These are phyloP conservation scores for Aureoboletus auriporus DNA, from an alignment of 768 basidiomycete species.

Conservation along the genomic window DNA sequence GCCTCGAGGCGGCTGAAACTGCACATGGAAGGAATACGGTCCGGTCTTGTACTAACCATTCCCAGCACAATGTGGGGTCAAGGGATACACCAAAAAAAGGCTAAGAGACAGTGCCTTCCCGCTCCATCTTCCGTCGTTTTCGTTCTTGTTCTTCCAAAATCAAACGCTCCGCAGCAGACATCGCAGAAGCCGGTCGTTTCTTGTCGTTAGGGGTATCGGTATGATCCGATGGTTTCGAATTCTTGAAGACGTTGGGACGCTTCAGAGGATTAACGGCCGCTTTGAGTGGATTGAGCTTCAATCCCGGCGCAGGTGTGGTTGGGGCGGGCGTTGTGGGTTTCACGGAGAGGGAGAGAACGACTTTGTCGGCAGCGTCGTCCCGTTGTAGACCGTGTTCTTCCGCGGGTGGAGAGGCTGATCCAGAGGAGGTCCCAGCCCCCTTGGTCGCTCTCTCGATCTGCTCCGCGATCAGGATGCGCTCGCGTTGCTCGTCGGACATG, in stretches of 20 bases:
- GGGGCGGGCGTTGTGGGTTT: constrained; percentile 40
- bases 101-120: constrained; percentile 28
- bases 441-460: constrained; percentile 89
- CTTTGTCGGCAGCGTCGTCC: constrained; percentile 67
- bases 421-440: constrained; percentile 27
- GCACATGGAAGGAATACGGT: too few species aligned
- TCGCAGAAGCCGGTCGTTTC: constrained; percentile 72
- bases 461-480: constrained; percentile 82
- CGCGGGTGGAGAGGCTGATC: constrained; percentile 34
- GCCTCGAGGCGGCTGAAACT: too few species aligned
- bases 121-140: constrained; percentile 75
- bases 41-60: too few species aligned
- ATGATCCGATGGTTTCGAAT: constrained; percentile 29
- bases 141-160: constrained; percentile 90
- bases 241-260: constrained; percentile 72
- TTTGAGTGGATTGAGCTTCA: constrained; percentile 57
- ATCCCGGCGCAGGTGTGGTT: constrained; percentile 34
- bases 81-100: neutral
- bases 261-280: constrained; percentile 58
- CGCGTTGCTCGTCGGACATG: constrained; percentile 91
- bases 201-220: constrained; percentile 42
- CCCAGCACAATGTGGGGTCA: too few species aligned
- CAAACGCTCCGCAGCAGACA: constrained; percentile 79
- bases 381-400: constrained; percentile 62
- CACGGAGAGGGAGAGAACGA: constrained; percentile 66